Evolutionary conservation across 768 basidiomycete genomes (phyloP).

Genomic region (Mycena filopes): DNA sequence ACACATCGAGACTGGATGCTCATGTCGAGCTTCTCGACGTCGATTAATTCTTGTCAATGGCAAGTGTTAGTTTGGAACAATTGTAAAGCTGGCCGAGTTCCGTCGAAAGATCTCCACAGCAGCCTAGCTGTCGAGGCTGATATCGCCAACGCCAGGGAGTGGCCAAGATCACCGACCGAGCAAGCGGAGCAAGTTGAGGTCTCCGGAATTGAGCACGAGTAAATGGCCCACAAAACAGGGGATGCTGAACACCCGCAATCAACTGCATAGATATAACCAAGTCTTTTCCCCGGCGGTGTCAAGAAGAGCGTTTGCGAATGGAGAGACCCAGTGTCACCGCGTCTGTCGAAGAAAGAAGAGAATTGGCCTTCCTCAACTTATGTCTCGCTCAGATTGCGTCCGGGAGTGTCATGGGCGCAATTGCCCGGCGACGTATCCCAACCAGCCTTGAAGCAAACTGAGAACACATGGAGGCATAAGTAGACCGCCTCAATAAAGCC

Average conservation of each 20-base stretch:
- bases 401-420: conserved; percentile 41
- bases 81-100: too few relatives aligned
- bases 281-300: conserved; percentile 82
- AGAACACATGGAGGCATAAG: too few relatives aligned
- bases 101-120: conserved; percentile 15
- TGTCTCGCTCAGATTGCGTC: conserved; percentile 69
- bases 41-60: neutral
- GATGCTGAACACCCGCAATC: conserved; percentile 81
- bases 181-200: conserved; percentile 83
- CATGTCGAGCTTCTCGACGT: neutral
- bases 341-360: conserved; percentile 78
- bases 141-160: conserved; percentile 74
- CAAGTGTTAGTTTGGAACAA: neutral
- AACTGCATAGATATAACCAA: conserved; percentile 84
- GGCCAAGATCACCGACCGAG: conserved; percentile 84
- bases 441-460: conserved; percentile 19
- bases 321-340: conserved; percentile 86
- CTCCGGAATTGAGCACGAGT: conserved; percentile 70
- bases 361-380: conserved; percentile 82
- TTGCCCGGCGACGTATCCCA: neutral
- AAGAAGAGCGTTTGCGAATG: conserved; percentile 77
- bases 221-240: conserved; percentile 55
- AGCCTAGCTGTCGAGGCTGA: conserved; percentile 82
- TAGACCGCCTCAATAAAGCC: too few relatives aligned
- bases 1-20: too few relatives aligned